These are phyloP conservation scores for Parachaetomium inaequale DNA, from an alignment of 495 filamentous ascomycete genomes.

Conservation along the genomic window DNA sequence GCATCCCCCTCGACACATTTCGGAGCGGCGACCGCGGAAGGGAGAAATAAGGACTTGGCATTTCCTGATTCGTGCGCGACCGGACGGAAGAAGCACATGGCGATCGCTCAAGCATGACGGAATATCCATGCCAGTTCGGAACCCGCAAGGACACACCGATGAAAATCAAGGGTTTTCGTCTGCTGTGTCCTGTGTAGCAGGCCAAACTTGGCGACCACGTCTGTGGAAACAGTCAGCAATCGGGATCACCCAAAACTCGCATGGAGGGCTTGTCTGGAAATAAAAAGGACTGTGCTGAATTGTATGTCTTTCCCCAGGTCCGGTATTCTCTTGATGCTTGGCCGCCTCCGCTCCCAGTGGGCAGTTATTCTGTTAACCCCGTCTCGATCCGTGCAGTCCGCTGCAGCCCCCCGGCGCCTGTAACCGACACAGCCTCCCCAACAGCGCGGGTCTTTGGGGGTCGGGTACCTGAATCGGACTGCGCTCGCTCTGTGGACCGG, in stretches of 20 bases:
- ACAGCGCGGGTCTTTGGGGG: slow-evolving; percentile 1
- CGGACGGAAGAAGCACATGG: not conserved
- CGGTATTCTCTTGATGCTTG: no score
- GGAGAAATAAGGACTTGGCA: not conserved
- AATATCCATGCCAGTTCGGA: not conserved
- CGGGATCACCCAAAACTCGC: no score
- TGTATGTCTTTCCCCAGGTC: no score
- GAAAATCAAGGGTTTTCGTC: not conserved
- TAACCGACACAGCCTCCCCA: not conserved
- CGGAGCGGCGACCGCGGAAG: not conserved
- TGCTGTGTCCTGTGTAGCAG: no score
- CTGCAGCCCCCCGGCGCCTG: no score
- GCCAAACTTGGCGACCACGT: no score
- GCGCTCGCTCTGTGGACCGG: slow-evolving; percentile 12
- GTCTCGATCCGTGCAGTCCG: no score
- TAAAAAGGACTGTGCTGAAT: no score
- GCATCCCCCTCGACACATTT: not conserved
- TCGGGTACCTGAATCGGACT: slow-evolving; percentile 15
- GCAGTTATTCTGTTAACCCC: no score
- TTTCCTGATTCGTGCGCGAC: not conserved
- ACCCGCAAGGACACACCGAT: not conserved
- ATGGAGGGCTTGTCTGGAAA: no score
- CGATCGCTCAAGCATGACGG: not conserved
- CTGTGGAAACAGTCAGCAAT: no score
- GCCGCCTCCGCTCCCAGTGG: no score